Conservation (phyloP, 768 basidiomycete genomes). For the Podaxis rugospora region DNA sequence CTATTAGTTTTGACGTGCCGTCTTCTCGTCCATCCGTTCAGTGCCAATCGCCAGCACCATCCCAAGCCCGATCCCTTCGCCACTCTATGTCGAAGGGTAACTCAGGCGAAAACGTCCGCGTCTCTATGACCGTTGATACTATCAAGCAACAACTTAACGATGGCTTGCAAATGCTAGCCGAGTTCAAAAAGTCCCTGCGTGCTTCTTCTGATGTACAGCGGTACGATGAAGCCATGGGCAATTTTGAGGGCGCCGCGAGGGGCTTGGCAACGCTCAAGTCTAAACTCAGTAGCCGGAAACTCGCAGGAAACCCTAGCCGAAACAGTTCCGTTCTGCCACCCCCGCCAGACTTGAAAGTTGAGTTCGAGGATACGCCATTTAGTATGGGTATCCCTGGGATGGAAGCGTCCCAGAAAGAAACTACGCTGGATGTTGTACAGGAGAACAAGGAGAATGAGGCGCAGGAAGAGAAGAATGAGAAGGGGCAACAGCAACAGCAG, state of each 20-base stretch:
- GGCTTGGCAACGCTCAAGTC: conserved; percentile 6
- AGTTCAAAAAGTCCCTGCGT: conserved; percentile 8
- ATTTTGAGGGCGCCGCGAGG: conserved; percentile 6
- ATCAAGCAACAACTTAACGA: conserved; percentile 11
- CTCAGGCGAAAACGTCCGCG: conserved; percentile 6
- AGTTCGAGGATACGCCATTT: conserved; percentile 9
- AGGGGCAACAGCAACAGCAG: not conserved
- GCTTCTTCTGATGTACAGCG: conserved; percentile 7
- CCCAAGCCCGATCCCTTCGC: conserved; percentile 1
- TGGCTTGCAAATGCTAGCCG: conserved; percentile 4
- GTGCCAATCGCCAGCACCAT: conserved; percentile 8
- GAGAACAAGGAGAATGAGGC: conserved; percentile 10
- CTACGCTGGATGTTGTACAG: conserved; percentile 2
- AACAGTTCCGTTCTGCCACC: conserved; percentile 6
- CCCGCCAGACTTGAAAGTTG: conserved; percentile 8
- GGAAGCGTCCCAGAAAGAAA: conserved; percentile 9
- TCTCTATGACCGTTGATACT: conserved; percentile 6
- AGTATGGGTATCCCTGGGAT: conserved; percentile 8
- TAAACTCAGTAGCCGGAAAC: conserved; percentile 7
- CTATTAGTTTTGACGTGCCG: not conserved
- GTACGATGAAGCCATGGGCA: conserved; percentile 6
- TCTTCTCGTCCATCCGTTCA: not conserved
- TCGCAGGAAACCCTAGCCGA: not conserved
- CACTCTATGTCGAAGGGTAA: conserved; percentile 4
- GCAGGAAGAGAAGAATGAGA: not conserved